Evolutionary conservation across 306 rosid genomes (phyloP), one percentile per base, ranked within the genome.

Genomic region (Albizia julibrissin): DNA sequence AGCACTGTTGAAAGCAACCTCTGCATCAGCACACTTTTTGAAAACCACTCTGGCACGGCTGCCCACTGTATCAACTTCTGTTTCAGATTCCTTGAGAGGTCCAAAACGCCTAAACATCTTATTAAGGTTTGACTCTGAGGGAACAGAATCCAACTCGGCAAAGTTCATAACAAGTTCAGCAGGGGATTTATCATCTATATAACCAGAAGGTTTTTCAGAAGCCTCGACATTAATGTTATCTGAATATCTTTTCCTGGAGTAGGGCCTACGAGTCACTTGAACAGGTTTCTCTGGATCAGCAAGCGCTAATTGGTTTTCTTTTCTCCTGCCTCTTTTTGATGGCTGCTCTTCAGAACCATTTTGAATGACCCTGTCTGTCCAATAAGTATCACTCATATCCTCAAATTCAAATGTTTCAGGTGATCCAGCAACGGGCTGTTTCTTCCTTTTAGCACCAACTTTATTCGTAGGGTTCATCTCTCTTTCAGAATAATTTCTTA

Each of bases 1-100:
- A 84, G 98, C 99, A 90, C 94, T 93, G 65, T 85, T 90, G 81
- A 69, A 89, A 67, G 99, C 98, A 67, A 91, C 88, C 87, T 95
- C 99, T 16, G 96, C 99, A 88, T 95, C 98, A 64, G 88, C 74
- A 82, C 88, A 79, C 84, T 83, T 92, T 84, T 93, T 95, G 69
- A 93, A 95, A 79, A 95, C 91, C 79, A 95, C 99, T 87, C 97
- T 90, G 13, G 99, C 99, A 74, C 97, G 96, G 77, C 98, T 88
- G 78, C 91, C 91, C 81, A 92, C 87, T 46, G 92, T 87, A 83
- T 93, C 98, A 58, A 95, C 98, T 86, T 93, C 99, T 68, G 99
- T 95, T 86, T 95, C 98, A 69, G 89, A 86, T 85, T 92, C 96
- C 87, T 86, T 91, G 15, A 95, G 82, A n/a, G 98, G 94, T 79